Evolutionary conservation across 192 early-diverging fungal genomes (phyloP).

Genomic region (Coemansia sp.): DNA sequence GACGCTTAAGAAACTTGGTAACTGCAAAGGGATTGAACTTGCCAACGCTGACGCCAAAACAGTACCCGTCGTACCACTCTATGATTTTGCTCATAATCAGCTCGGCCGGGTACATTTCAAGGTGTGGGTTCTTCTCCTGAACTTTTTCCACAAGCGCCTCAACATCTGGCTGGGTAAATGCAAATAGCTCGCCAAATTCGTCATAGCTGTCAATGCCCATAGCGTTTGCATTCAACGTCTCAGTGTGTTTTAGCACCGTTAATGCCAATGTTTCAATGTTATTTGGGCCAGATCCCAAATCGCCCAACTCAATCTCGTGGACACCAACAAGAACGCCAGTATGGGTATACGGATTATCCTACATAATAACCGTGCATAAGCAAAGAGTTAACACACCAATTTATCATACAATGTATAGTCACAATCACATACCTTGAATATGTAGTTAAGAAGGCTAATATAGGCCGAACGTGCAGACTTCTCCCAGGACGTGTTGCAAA

Average conservation of each 20-base stretch:
- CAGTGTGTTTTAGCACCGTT: neutral
- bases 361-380: neutral
- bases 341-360: neutral
- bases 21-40: constrained; percentile 12
- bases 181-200: constrained; percentile 1
- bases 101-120: neutral
- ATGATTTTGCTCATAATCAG: neutral
- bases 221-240: neutral
- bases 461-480: neutral
- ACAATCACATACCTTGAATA: constrained; percentile 19
- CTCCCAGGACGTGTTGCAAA: constrained; percentile 2
- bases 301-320: neutral
- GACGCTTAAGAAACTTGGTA: neutral
- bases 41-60: neutral
- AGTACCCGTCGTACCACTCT: constrained; percentile 17
- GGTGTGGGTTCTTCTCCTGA: neutral
- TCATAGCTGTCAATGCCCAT: neutral
- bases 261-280: neutral
- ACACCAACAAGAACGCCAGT: constrained; percentile 15
- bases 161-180: neutral
- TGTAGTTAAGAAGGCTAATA: neutral
- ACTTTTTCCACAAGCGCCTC: neutral
- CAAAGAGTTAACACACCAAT: neutral
- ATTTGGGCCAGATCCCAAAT: constrained; percentile 11
- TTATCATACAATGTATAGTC: too few relatives aligned